Percentiles rank a stretch among this genome's conserved stretches.
phyloP scores from a whole-genome alignment of 768 basidiomycete genomes.

The Nevesoporus exiguus region DNA sequence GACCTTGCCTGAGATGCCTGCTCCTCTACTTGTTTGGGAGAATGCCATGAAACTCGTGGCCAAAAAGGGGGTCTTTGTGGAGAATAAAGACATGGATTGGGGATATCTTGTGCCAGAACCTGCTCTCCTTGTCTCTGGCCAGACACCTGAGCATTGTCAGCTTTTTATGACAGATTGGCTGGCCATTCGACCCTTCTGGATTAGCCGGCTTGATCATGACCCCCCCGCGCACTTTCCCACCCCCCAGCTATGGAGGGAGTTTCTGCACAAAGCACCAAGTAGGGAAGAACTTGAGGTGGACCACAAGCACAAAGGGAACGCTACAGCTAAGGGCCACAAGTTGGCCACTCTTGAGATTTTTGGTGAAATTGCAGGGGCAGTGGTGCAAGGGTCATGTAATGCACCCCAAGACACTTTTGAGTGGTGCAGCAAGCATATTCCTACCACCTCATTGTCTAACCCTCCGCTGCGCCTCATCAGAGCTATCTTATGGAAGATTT shows the following conservation, averaged over 20 bases:
- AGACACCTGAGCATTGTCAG: neutral
- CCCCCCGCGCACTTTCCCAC: neutral
- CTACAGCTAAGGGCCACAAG: too few species aligned
- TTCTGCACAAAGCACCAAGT: too few species aligned
- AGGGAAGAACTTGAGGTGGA: neutral
- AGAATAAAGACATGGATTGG: too few species aligned
- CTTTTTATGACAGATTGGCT: neutral
- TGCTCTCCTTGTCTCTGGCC: neutral
- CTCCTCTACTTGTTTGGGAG: too few species aligned
- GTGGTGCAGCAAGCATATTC: too few species aligned
- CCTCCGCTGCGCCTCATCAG: neutral
- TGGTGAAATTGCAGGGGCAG: too few species aligned
- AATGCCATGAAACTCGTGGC: too few species aligned
- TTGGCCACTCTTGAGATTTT: neutral
- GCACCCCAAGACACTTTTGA: neutral
- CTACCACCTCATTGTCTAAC: neutral
- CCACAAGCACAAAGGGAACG: neutral
- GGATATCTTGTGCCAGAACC: too few species aligned
- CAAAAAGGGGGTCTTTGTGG: too few species aligned
- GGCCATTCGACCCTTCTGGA: too few species aligned
- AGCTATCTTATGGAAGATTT: neutral
- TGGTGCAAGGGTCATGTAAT: neutral
- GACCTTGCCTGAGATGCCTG: too few species aligned
- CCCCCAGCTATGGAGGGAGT: neutral
- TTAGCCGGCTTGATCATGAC: too few species aligned